Evolutionary conservation across 2,329 filamentous ascomycete genomes (phyloP).

Genomic region (Cladosporium sp.): DNA sequence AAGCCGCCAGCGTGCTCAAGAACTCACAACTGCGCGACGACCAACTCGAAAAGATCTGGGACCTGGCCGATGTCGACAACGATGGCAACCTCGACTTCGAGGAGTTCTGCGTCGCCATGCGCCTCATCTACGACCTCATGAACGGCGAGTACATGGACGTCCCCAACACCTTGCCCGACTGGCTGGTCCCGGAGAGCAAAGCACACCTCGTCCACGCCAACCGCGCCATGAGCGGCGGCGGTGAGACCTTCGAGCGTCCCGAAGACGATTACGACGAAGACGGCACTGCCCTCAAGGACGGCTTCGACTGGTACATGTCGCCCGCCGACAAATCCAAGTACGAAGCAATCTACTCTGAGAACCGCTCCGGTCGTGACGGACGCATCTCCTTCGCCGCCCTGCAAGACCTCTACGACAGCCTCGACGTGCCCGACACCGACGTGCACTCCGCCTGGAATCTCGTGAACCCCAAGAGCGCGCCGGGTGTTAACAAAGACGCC

Average conservation of each 20-base stretch:
- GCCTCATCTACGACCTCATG: slow-evolving; percentile 92
- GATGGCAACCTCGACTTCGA: slow-evolving; percentile 98
- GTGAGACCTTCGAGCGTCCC: slow-evolving; percentile 78
- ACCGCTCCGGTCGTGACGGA: slow-evolving; percentile 73
- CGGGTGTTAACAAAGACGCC: slow-evolving; percentile 89
- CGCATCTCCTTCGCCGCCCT: slow-evolving; percentile 71
- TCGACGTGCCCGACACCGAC: slow-evolving; percentile 71
- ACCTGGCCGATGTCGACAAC: slow-evolving; percentile 92
- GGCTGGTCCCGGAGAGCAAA: slow-evolving; percentile 95
- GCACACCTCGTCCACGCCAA: slow-evolving; percentile 82
- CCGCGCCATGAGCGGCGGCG: slow-evolving; percentile 72
- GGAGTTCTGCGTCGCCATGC: slow-evolving; percentile 99
- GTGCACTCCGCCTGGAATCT: slow-evolving; percentile 94
- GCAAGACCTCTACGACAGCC: slow-evolving; percentile 77
- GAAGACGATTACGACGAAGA: slow-evolving; percentile 73
- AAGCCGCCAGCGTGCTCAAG: slow-evolving; percentile 68
- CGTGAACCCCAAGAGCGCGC: slow-evolving; percentile 81
- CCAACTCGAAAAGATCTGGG: slow-evolving; percentile 97
- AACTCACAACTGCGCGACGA: slow-evolving; percentile 69
- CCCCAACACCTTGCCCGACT: slow-evolving; percentile 81
- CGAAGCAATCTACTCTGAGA: slow-evolving; percentile 94
- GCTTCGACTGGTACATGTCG: slow-evolving; percentile 99
- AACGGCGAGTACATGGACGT: slow-evolving; percentile 93
- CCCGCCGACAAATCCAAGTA: slow-evolving; percentile 89
- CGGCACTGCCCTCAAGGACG: slow-evolving; percentile 80